A percentile compares a stretch with the other conserved stretches of the same genome.
Conservation (phyloP, 495 filamentous ascomycete genomes). For the Hypoxylon lienhwacheense region DNA sequence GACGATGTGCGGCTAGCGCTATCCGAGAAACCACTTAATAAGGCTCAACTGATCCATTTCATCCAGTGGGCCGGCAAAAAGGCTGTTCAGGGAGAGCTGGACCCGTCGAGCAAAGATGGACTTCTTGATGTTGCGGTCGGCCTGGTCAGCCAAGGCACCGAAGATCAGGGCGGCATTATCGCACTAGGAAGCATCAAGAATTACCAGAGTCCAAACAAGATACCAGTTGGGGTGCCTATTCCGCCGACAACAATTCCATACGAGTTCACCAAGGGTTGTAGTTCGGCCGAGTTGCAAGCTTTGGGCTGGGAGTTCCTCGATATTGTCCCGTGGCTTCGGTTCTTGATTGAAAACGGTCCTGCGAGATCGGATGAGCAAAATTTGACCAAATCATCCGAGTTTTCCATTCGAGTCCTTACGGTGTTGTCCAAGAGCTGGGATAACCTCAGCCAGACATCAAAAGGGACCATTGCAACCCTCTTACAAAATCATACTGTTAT, state of each 20-base stretch:
- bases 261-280: constrained; percentile 63
- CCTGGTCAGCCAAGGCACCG: constrained; percentile 65
- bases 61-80: constrained; percentile 77
- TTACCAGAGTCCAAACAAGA: constrained; percentile 71
- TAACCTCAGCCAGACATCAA: constrained; percentile 62
- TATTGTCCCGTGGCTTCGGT: constrained; percentile 79
- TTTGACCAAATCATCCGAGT: constrained; percentile 69
- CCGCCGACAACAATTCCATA: constrained; percentile 84
- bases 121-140: constrained; percentile 82
- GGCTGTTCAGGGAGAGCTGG: constrained; percentile 66
- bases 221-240: constrained; percentile 79
- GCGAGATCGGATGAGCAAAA: constrained; percentile 48
- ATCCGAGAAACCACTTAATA: constrained; percentile 70
- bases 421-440: constrained; percentile 91
- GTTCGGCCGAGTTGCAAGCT: constrained; percentile 62
- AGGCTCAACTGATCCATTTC: constrained; percentile 75
- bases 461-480: constrained; percentile 61
- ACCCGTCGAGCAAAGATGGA: constrained; percentile 59
- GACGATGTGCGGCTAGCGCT: constrained; percentile 82
- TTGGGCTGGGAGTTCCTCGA: constrained; percentile 83
- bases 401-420: constrained; percentile 75
- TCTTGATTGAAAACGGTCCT: constrained; percentile 65
- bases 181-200: constrained; percentile 71
- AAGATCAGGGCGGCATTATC: constrained; percentile 65
- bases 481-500: constrained; percentile 73